Evolutionary conservation across 2,329 filamentous ascomycete species (phyloP).

Genomic region (Lasiodiplodia gonubiensis): DNA sequence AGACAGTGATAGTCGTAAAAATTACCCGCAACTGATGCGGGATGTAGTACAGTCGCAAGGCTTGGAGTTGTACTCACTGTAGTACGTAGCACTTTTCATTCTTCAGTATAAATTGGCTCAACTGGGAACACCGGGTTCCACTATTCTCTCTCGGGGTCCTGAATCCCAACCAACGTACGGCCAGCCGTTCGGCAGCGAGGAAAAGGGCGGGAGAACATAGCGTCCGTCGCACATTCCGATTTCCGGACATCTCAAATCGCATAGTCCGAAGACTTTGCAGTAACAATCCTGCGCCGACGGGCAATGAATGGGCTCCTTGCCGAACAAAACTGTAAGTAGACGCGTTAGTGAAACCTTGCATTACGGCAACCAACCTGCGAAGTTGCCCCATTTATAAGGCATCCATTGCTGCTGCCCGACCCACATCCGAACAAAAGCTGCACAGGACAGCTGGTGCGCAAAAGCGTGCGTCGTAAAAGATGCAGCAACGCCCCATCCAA

Average conservation of each 20-base stretch:
- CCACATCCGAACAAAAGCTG: background rate
- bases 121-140: conserved; percentile 24
- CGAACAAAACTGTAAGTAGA: conserved; percentile 42
- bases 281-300: conserved; percentile 67
- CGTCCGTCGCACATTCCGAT: conserved; percentile 60
- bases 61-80: conserved; percentile 1
- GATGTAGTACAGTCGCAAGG: background rate
- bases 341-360: background rate
- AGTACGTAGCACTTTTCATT: background rate
- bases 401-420: background rate
- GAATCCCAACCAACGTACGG: conserved; percentile 61
- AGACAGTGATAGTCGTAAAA: background rate
- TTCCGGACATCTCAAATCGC: conserved; percentile 52
- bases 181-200: conserved; percentile 67
- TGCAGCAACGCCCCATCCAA: conserved; percentile 1
- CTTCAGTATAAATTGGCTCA: background rate
- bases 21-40: background rate
- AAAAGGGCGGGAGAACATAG: conserved; percentile 64
- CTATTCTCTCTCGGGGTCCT: conserved; percentile 39
- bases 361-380: background rate
- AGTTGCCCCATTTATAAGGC: background rate
- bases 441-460: background rate
- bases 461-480: background rate
- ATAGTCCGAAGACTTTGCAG: conserved; percentile 70
- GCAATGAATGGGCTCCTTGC: conserved; percentile 59